phyloP scores from a whole-genome alignment of 2,329 filamentous ascomycete genomes.

The Microcera coccophila region DNA sequence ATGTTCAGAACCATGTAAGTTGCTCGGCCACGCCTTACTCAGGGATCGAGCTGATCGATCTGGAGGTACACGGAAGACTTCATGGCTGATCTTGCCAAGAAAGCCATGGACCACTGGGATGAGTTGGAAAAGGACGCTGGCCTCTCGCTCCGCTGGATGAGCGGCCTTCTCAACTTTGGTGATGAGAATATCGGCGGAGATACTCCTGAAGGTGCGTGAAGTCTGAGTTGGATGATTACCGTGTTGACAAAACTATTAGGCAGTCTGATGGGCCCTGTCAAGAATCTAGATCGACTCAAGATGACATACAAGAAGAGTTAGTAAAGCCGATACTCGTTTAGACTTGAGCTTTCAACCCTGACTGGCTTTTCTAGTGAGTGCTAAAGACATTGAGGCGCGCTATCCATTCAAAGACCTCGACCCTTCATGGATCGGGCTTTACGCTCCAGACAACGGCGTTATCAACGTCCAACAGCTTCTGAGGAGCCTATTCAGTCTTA shows the following conservation, averaged over 20 bases:
- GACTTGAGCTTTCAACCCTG: too few species aligned
- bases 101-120: constrained; percentile 12
- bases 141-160: constrained; percentile 13
- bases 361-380: too few species aligned
- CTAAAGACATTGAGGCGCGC: constrained; percentile 4
- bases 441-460: constrained; percentile 12
- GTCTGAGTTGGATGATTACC: background rate
- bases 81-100: constrained; percentile 11
- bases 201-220: constrained; percentile 7
- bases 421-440: constrained; percentile 5
- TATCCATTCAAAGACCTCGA: constrained; percentile 12
- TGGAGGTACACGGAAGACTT: constrained; percentile 14
- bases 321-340: too few species aligned
- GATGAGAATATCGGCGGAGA: constrained; percentile 5
- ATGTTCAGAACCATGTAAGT: constrained; percentile 15
- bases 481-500: constrained; percentile 6
- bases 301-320: constrained; percentile 10
- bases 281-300: constrained; percentile 2
- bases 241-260: background rate
- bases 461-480: constrained; percentile 12
- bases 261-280: background rate
- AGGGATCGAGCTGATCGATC: background rate
- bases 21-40: too few species aligned
- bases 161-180: constrained; percentile 17
- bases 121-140: constrained; percentile 14